These are phyloP conservation scores for Phytophthora parvispora DNA, from an alignment of 352 stramenopile species.

Conservation along the genomic window DNA sequence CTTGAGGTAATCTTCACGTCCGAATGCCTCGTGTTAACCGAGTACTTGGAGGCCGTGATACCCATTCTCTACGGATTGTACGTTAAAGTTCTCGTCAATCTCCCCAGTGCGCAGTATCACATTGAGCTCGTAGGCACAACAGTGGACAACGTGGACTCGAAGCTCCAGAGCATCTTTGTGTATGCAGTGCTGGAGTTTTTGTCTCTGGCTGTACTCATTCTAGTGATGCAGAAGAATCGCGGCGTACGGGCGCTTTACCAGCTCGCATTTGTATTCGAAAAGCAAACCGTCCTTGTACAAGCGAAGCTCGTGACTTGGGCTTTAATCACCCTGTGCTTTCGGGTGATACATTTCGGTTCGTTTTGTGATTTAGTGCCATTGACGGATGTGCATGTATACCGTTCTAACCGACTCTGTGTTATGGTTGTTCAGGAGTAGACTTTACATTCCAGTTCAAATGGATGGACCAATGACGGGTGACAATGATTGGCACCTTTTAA, in stretches of 20 bases:
- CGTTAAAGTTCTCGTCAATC: constrained; percentile 1
- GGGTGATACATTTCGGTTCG: constrained; percentile 1
- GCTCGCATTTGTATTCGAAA: constrained; percentile 46
- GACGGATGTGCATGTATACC: too few species aligned
- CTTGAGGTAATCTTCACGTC: background rate
- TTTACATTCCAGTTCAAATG: too few species aligned
- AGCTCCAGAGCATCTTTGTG: constrained; percentile 7
- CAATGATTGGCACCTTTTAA: too few species aligned
- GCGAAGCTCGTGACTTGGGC: constrained; percentile 29
- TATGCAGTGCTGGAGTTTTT: constrained; percentile 37
- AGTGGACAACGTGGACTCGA: constrained; percentile 6
- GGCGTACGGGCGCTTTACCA: constrained; percentile 30
- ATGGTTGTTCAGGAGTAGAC: too few species aligned
- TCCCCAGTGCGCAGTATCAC: constrained; percentile 43
- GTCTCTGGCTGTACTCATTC: constrained; percentile 31
- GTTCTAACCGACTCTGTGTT: too few species aligned
- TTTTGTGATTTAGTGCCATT: too few species aligned
- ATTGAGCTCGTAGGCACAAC: constrained; percentile 9
- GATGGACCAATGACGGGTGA: too few species aligned
- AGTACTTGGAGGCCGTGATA: constrained; percentile 1
- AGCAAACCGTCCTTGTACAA: constrained; percentile 33
- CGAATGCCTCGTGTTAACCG: constrained; percentile 1
- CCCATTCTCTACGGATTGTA: constrained; percentile 1
- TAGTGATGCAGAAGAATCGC: constrained; percentile 28
- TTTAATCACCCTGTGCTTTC: constrained; percentile 16